A percentile compares a stretch with the other conserved stretches of the same genome.
These are phyloP conservation scores for Rutstroemia sp. DNA, from an alignment of 2,329 filamentous ascomycete species.

Conservation along the genomic window DNA sequence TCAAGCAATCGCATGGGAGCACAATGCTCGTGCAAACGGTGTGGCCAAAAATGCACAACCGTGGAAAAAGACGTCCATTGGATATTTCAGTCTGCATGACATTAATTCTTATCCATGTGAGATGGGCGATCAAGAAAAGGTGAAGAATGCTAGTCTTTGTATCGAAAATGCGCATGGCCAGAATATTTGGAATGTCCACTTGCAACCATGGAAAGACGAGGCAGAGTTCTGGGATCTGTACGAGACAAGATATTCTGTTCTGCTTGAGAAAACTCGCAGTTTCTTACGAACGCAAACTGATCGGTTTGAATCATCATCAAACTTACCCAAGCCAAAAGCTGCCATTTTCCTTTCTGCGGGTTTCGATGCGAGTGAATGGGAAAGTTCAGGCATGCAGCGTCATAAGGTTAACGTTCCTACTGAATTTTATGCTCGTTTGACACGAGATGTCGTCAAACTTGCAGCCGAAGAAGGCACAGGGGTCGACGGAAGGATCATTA, in stretches of 20 bases:
- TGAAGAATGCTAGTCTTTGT: conserved; percentile 88
- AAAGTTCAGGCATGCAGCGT: conserved; percentile 86
- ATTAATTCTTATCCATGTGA: conserved; percentile 99
- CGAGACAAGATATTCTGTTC: conserved; percentile 63
- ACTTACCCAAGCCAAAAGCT: conserved; percentile 61
- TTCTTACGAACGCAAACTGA: conserved; percentile 71
- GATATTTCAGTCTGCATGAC: conserved; percentile 94
- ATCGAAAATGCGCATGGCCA: conserved; percentile 92
- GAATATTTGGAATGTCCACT: conserved; percentile 91
- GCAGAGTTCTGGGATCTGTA: conserved; percentile 88
- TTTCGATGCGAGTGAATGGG: conserved; percentile 95
- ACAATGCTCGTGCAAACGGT: conserved; percentile 63
- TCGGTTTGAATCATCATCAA: conserved; percentile 48
- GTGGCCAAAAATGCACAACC: conserved; percentile 62
- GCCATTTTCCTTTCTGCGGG: conserved; percentile 94
- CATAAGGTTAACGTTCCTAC: conserved; percentile 95
- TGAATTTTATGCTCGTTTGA: conserved; percentile 89
- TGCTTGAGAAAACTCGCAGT: conserved; percentile 72
- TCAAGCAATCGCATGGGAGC: conserved; percentile 85
- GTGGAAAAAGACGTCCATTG: conserved; percentile 81
- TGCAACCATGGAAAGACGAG: conserved; percentile 77
- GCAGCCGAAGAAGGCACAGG: conserved; percentile 71
- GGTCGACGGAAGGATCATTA: conserved; percentile 80
- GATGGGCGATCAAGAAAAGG: conserved; percentile 84
- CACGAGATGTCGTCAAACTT: conserved; percentile 73